Evolutionary conservation across 306 rosid species (phyloP).

Genomic region (Rubus idaeus): DNA sequence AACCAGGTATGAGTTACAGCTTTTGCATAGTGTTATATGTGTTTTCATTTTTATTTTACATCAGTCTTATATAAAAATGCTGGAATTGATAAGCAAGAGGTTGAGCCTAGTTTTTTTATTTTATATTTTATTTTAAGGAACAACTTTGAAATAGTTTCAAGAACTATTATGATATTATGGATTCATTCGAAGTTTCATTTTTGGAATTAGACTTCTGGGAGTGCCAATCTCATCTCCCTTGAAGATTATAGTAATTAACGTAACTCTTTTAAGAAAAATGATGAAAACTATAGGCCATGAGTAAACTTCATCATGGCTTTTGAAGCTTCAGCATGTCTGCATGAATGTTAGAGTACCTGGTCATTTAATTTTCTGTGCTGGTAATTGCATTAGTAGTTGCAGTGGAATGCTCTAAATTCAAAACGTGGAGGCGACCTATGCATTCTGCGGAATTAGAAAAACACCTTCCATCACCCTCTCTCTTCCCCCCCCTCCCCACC

Average conservation of each 20-base stretch:
- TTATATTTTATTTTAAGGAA: no score
- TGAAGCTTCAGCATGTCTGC: background rate
- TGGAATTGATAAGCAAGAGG: no score
- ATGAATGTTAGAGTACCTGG: background rate
- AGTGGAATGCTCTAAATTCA: background rate
- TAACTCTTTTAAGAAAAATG: background rate
- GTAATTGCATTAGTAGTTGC: background rate
- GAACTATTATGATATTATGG: background rate
- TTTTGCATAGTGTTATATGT: slow-evolving; percentile 11
- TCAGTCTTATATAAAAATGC: background rate
- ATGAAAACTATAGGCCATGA: background rate
- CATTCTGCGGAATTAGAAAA: background rate
- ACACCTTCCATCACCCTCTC: background rate
- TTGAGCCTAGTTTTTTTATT: no score
- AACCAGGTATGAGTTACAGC: slow-evolving; percentile 60
- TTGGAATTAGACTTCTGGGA: background rate
- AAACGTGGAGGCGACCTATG: background rate
- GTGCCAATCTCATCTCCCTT: background rate
- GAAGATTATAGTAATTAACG: background rate
- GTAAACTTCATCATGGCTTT: background rate
- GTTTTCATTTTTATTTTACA: background rate
- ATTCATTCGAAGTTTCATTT: background rate
- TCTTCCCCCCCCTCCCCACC: background rate
- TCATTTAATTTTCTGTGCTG: background rate
- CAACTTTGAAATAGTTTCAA: background rate